These are phyloP conservation scores for Rutidosis leptorrhynchoides DNA, from an alignment of 129 eudicot species.

Conservation along the genomic window DNA sequence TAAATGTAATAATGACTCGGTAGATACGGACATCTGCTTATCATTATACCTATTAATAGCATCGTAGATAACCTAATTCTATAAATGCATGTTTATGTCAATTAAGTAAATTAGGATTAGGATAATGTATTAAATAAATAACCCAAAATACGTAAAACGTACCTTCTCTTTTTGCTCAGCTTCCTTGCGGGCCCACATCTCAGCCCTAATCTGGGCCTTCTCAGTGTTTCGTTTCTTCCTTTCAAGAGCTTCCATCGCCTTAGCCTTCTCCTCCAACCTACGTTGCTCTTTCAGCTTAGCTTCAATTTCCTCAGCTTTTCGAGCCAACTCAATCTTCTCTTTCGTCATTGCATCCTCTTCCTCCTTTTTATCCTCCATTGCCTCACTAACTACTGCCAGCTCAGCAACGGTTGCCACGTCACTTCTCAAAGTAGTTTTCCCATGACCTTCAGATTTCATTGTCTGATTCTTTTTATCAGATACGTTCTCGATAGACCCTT, in stretches of 20 bases:
- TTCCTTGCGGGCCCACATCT: conserved; percentile 74
- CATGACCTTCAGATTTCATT: conserved; percentile 24
- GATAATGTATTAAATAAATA: background rate
- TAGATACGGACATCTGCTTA: conserved; percentile 10
- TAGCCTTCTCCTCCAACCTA: conserved; percentile 68
- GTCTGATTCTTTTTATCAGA: conserved; percentile 35
- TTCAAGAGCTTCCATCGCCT: conserved; percentile 83
- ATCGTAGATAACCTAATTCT: background rate
- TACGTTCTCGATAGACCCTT: conserved; percentile 20
- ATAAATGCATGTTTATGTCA: background rate
- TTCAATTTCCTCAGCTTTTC: conserved; percentile 56
- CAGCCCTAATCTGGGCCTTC: conserved; percentile 76
- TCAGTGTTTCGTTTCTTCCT: conserved; percentile 74
- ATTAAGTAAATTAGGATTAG: background rate
- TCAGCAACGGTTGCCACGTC: conserved; percentile 13
- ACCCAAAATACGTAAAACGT: background rate
- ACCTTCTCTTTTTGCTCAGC: conserved; percentile 45
- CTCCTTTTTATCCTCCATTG: conserved; percentile 26
- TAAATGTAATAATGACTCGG: background rate
- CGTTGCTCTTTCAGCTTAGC: conserved; percentile 71
- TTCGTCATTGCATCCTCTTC: conserved; percentile 35
- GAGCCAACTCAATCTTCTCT: conserved; percentile 53
- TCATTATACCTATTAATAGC: background rate
- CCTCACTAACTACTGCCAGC: conserved; percentile 17
- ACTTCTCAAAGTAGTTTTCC: conserved; percentile 16